Evolutionary conservation across 345 rosid genomes (phyloP), one percentile per base, ranked within the genome.

Genomic region (Alliaria petiolata): DNA sequence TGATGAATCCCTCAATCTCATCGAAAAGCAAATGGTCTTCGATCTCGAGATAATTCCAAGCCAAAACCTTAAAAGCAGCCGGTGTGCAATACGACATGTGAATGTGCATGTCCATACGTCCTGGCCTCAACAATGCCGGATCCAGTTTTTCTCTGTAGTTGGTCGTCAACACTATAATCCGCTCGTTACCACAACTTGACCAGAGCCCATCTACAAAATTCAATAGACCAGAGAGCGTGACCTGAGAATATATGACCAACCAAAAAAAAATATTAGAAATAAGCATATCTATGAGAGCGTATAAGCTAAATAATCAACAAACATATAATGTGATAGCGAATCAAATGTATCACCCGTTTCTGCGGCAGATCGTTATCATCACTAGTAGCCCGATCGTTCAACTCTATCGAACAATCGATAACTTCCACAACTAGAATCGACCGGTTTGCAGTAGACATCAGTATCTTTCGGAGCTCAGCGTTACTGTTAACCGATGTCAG

Each of bases 341-440:
- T 28, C 31, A 44, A 16, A 50, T 31, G 26, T 17, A 62, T 62
- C 43, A 71, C 76, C 74, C 59, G 28, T 43, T 62, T 62, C 10
- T 62, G 33, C 4, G 8, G 17, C 4, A 15, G 19, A 52, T 46
- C 52, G 11, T 46, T 20, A 8, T 35, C 22, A 20, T 57, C 64
- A 15, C 17, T 73, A 12, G 28, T 57, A 34, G 64, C 28, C 34
- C 93, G 76, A 28, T 87, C 81, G 6, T 82, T 82, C 2, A 87
- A 72, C 36, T 82, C 84, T 4, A 86, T 75, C 2, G 79, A 82
- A 55, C 93, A 87, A 56, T 87, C 93, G 2, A 87, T 87, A 68
- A 85, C 96, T 74, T 86, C 96, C 9, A 89, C 83, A 65, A 87
- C 88, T 15, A 92, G 31, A 34, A 91, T 84, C 1, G 93, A 89